Conservation (phyloP, 305 asterid genomes). For the Ilex paraguariensis region DNA sequence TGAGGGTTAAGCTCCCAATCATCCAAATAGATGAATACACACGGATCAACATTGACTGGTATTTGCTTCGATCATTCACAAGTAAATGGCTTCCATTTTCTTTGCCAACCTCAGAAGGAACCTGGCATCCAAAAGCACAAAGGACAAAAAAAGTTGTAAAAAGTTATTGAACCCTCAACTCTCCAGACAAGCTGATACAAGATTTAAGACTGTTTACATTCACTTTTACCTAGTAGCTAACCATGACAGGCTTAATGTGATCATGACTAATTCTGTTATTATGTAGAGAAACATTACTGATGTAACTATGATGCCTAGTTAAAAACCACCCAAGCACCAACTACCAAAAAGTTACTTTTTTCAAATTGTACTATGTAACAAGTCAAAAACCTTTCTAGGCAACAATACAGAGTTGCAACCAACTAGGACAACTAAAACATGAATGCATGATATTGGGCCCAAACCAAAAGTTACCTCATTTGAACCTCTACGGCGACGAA, state of each 20-base stretch:
- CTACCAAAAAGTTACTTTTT: background rate
- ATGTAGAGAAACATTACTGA: too few relatives aligned
- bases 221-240: background rate
- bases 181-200: slow-evolving; percentile 2
- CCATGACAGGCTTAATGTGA: too few relatives aligned
- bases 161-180: slow-evolving; percentile 1
- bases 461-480: slow-evolving; percentile 50
- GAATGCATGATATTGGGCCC: background rate
- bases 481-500: slow-evolving; percentile 79
- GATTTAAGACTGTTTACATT: slow-evolving; percentile 9
- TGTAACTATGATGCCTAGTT: too few relatives aligned
- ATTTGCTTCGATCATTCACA: slow-evolving; percentile 71
- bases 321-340: too few relatives aligned
- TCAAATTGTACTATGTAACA: background rate
- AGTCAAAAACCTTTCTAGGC: background rate
- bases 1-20: slow-evolving; percentile 78
- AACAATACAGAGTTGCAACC: background rate
- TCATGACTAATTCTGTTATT: too few relatives aligned
- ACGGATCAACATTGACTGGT: slow-evolving; percentile 88
- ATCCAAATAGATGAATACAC: slow-evolving; percentile 83
- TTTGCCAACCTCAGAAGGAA: slow-evolving; percentile 51
- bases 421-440: background rate
- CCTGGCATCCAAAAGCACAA: slow-evolving; percentile 33
- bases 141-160: background rate
- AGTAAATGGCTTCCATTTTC: slow-evolving; percentile 59